Evolutionary conservation across 2,329 filamentous ascomycete genomes (phyloP).

Genomic region (Phyllosticta citriasiana): DNA sequence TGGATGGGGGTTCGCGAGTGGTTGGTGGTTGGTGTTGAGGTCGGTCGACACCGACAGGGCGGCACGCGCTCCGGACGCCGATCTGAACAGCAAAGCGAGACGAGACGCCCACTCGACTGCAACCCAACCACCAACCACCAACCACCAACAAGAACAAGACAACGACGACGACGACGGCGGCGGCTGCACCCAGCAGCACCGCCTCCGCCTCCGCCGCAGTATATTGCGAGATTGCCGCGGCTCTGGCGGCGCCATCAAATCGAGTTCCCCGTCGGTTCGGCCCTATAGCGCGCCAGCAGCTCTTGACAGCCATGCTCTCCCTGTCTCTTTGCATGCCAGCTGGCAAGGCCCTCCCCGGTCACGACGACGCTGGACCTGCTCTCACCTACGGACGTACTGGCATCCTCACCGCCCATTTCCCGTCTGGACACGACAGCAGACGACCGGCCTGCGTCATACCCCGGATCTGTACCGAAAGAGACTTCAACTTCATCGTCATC

Average conservation of each 20-base stretch:
- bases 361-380: background rate
- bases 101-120: too few species aligned
- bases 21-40: background rate
- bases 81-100: background rate
- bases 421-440: background rate
- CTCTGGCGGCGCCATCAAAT: background rate
- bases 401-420: background rate
- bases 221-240: background rate
- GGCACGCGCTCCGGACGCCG: background rate
- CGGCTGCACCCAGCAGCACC: too few species aligned
- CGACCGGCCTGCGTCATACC: background rate
- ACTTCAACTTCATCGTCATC: background rate
- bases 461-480: background rate
- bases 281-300: background rate
- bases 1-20: background rate
- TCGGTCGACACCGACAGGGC: background rate
- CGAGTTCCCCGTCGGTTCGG: background rate
- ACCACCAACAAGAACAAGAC: background rate
- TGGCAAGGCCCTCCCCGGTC: background rate
- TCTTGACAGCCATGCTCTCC: background rate
- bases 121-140: background rate
- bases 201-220: too few species aligned
- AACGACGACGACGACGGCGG: too few species aligned
- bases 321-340: background rate
- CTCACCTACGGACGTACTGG: background rate